Conservation (phyloP, 345 rosid genomes). For the Leavenworthia alabamica region DNA sequence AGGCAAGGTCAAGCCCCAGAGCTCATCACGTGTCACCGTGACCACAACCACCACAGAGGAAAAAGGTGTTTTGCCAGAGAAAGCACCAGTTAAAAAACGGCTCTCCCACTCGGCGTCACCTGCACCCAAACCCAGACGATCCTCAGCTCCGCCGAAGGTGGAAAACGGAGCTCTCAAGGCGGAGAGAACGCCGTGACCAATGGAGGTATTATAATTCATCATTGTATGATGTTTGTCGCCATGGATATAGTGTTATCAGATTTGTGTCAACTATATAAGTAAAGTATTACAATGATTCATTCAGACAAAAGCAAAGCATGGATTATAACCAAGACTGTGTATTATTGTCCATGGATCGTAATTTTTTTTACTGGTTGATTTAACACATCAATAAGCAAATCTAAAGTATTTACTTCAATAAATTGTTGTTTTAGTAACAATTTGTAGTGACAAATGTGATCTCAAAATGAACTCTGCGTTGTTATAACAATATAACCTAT, state of each 20-base stretch:
- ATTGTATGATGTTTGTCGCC: background rate
- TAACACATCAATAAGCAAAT: background rate
- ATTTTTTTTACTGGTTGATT: background rate
- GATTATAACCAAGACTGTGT: no score
- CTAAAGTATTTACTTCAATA: background rate
- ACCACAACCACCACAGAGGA: conserved; percentile 34
- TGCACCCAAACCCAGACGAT: conserved; percentile 65
- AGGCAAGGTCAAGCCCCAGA: conserved; percentile 57
- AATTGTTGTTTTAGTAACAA: background rate
- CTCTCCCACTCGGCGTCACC: conserved; percentile 70
- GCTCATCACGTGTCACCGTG: conserved; percentile 17
- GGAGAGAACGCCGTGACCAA: no score
- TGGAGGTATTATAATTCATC: background rate
- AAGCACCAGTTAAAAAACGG: conserved; percentile 57
- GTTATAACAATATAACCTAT: conserved; percentile 10
- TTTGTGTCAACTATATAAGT: no score
- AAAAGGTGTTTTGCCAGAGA: conserved; percentile 40
- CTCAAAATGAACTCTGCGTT: background rate
- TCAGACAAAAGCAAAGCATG: no score
- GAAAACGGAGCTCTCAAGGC: conserved; percentile 36
- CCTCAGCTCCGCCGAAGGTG: conserved; percentile 62
- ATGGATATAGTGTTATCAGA: no score
- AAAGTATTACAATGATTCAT: no score
- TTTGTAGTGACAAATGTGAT: conserved; percentile 8
- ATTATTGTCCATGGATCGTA: background rate